Percentiles rank a stretch among this genome's conserved stretches.
Conservation (phyloP, 2,329 filamentous ascomycete genomes). For the Cyanodermella asteris region DNA sequence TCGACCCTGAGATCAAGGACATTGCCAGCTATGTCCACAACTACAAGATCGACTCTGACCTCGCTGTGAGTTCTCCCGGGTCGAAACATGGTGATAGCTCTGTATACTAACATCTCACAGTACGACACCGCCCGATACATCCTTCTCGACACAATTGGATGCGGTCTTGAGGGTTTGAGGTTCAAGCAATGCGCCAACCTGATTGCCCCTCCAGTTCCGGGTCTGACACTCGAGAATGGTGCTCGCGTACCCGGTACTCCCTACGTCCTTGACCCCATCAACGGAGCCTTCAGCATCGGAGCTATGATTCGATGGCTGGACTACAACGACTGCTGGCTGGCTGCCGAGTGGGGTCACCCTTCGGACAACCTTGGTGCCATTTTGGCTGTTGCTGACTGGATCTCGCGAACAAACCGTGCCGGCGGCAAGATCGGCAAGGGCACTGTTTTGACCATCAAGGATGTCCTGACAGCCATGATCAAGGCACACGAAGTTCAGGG, state of each 20-base stretch:
- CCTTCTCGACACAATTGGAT: slow-evolving; percentile 89
- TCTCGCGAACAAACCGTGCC: slow-evolving; percentile 79
- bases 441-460: slow-evolving; percentile 70
- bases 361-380: slow-evolving; percentile 97
- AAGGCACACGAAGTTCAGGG: slow-evolving; percentile 99
- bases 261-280: slow-evolving; percentile 86
- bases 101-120: slow-evolving; percentile 29
- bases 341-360: slow-evolving; percentile 95
- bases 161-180: slow-evolving; percentile 80
- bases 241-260: slow-evolving; percentile 77
- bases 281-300: slow-evolving; percentile 95
- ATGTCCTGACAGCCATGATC: slow-evolving; percentile 93
- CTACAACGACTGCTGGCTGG: slow-evolving; percentile 99
- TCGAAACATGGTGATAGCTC: neutral
- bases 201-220: slow-evolving; percentile 74
- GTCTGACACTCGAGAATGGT: slow-evolving; percentile 79
- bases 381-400: slow-evolving; percentile 89
- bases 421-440: slow-evolving; percentile 49
- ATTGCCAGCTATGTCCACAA: slow-evolving; percentile 91
- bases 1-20: slow-evolving; percentile 83
- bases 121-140: slow-evolving; percentile 93
- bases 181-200: slow-evolving; percentile 95
- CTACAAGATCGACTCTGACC: slow-evolving; percentile 70
- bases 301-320: slow-evolving; percentile 98
- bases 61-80: slow-evolving; percentile 47